Percentiles rank a stretch among this genome's conserved stretches.
Evolutionary conservation across 306 rosid genomes (phyloP).

Genomic region (Luffa aegyptiaca): DNA sequence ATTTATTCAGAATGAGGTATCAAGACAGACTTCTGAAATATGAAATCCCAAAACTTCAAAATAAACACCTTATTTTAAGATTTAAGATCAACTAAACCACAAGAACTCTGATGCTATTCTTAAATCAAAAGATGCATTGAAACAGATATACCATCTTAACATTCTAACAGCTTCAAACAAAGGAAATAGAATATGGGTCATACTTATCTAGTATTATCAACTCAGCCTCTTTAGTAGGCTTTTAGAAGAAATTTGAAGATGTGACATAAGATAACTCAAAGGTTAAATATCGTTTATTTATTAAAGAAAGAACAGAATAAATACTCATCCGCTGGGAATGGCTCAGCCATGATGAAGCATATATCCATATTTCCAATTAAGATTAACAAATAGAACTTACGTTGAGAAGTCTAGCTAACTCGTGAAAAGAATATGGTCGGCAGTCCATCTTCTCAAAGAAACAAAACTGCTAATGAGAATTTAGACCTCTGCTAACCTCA

Average conservation of each 20-base stretch:
- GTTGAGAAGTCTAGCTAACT: background rate
- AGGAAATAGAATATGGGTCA: background rate
- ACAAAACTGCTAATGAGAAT: background rate
- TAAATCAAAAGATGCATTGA: background rate
- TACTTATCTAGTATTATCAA: background rate
- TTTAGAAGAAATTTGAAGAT: background rate
- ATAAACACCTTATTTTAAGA: background rate
- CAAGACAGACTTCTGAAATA: background rate
- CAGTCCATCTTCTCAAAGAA: background rate
- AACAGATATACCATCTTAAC: background rate
- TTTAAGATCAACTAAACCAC: background rate
- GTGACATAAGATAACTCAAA: background rate
- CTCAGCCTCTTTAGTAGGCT: background rate
- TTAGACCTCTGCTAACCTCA: background rate
- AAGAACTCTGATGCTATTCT: background rate
- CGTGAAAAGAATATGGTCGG: background rate
- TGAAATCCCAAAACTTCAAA: background rate
- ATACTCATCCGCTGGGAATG: background rate
- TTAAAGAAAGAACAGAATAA: background rate
- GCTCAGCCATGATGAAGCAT: background rate
- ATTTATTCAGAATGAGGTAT: background rate
- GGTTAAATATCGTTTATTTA: background rate
- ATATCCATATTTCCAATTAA: background rate
- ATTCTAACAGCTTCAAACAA: background rate
- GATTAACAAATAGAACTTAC: background rate